A percentile compares a stretch with the other conserved stretches of the same genome.
phyloP scores from a whole-genome alignment of 2,329 filamentous ascomycete species.

The Neoascochyta sp. region DNA sequence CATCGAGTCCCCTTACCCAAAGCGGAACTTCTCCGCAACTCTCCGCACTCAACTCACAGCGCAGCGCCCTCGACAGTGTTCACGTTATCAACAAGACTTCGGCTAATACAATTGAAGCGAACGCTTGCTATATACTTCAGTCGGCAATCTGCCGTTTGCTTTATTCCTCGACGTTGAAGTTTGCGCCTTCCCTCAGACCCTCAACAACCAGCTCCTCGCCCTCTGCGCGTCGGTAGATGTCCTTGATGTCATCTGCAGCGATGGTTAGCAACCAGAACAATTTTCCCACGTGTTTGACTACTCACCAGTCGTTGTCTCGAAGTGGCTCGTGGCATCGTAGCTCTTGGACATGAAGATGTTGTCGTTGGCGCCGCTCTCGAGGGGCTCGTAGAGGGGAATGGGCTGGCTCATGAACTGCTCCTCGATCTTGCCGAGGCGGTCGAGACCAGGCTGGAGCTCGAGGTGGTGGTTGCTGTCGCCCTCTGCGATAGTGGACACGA shows the following conservation, averaged over 20 bases:
- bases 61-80: too few species aligned
- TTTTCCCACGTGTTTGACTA: background rate
- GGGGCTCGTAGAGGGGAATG: conserved; percentile 89
- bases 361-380: conserved; percentile 76
- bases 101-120: conserved; percentile 14
- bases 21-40: too few species aligned
- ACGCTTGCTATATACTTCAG: conserved; percentile 8
- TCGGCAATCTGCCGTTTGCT: conserved; percentile 1
- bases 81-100: too few species aligned
- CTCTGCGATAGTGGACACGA: conserved; percentile 96
- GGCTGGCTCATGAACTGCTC: conserved; percentile 95
- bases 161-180: conserved; percentile 60
- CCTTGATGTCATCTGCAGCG: conserved; percentile 79
- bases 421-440: conserved; percentile 87
- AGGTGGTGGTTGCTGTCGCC: conserved; percentile 88
- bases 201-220: conserved; percentile 86
- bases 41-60: too few species aligned
- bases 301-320: conserved; percentile 76
- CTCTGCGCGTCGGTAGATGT: conserved; percentile 81
- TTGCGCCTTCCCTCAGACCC: conserved; percentile 75
- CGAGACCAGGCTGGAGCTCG: conserved; percentile 87
- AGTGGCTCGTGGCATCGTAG: conserved; percentile 97
- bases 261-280: conserved; percentile 8
- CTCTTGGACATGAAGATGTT: conserved; percentile 98
- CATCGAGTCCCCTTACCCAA: too few species aligned